Conservation (phyloP, 345 rosid species). For the Boechera divaricarpa region DNA sequence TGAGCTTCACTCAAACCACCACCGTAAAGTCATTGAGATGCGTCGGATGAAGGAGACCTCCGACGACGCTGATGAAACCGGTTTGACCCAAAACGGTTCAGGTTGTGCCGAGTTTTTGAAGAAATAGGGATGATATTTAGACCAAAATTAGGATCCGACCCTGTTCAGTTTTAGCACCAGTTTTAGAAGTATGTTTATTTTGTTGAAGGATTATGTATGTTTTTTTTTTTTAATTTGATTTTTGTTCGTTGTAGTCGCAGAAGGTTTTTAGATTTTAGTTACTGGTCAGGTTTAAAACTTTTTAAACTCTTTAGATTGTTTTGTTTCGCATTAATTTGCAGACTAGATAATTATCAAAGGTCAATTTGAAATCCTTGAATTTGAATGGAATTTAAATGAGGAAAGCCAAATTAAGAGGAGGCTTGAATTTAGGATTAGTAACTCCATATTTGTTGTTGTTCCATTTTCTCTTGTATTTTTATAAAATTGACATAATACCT, state of each 20-base stretch:
- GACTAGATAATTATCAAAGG: not conserved
- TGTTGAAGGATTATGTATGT: not conserved
- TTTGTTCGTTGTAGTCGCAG: conserved; percentile 11
- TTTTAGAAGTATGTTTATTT: not conserved
- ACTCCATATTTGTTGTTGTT: not conserved
- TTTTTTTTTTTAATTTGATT: not conserved
- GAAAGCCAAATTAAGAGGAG: not conserved
- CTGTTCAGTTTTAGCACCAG: conserved; percentile 28
- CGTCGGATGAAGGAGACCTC: conserved; percentile 35
- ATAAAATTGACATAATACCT: not conserved
- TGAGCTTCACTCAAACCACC: conserved; percentile 47
- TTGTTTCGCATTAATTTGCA: not conserved
- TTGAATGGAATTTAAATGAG: not conserved
- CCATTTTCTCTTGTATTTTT: not conserved
- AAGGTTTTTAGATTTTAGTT: not conserved
- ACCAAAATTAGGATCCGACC: conserved; percentile 31
- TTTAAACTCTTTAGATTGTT: not conserved
- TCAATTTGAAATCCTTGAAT: not conserved
- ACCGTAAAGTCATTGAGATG: conserved; percentile 44
- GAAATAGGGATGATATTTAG: not conserved
- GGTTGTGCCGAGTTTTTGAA: conserved; percentile 59
- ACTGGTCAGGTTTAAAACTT: not conserved
- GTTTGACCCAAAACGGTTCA: conserved; percentile 21
- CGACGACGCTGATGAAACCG: conserved; percentile 37
- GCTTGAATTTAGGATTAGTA: not conserved